Base-by-base conservation (phyloP, 2,329 filamentous ascomycete genomes). In the Fulvia fulva region DNA sequence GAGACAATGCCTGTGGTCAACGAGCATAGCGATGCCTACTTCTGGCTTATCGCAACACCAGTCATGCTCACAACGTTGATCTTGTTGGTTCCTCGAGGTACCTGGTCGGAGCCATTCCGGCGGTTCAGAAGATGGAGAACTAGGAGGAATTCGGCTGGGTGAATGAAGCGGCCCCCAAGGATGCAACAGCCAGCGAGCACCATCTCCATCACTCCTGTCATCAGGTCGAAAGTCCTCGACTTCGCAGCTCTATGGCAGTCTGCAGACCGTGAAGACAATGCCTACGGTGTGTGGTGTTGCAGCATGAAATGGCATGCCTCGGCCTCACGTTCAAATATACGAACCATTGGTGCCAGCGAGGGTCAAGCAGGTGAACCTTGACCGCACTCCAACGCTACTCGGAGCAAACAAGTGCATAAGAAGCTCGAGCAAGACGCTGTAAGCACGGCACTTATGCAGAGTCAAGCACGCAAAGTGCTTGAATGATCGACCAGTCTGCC, bases 41-140 rank as follows among this genome's bases (percentile, higher is more conserved):
- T 90, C 67, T 88, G 85, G 69, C 91, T 74, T 67, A 97, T 92
- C 5, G 82, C 77, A 63, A 82, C 80, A 81, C 92, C 88, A 64
- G 97, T 78, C 28, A 78, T 77, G 80, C 91, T 89, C 0, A 93
- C 91, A 81, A 92, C 95, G 60, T 87, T 91, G 26, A 83, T 88
- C 74, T 87, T 92, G 19, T 56, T 67, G 26, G 41, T 43, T 6
- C 41, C 47, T 2, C 47, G 50, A 41, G 55, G 51, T 6, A 53
- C 47, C 26, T 50, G 47, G 47, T 28, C 23, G 8, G 47, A 28
- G 47, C 47, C 47, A 12, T n/a, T 50, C n/a, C 23, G 47, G n/a
- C 11, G 47, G 5, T 50, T 28, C 1, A 50, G 47, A 32, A 50
- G 47, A 50, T 50, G 47, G 47, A 9, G 47, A 50, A 26, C 47